Percentiles rank a stretch among this genome's conserved stretches.
Conservation (phyloP, 2,329 filamentous ascomycete genomes). For the Volutella citrinella region DNA sequence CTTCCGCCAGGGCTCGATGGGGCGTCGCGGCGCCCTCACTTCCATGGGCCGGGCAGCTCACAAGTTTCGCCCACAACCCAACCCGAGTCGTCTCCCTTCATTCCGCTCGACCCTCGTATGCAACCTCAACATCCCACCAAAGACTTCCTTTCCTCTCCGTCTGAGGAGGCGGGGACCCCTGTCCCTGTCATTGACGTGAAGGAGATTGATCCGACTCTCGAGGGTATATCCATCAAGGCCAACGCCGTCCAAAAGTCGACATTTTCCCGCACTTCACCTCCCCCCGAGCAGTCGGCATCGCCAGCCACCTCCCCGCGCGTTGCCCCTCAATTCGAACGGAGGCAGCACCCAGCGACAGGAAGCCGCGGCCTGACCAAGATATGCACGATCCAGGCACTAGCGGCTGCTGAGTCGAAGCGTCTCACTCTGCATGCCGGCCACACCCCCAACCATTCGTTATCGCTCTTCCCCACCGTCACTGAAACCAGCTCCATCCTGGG, state of each 20-base stretch:
- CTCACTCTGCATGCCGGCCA: constrained; percentile 62
- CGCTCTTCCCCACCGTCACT: constrained; percentile 44
- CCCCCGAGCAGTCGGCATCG: constrained; percentile 27
- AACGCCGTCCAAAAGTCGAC: constrained; percentile 51
- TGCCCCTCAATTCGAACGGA: constrained; percentile 13
- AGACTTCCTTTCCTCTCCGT: constrained; percentile 34
- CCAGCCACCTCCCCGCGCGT: constrained; percentile 25
- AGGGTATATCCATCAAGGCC: constrained; percentile 56
- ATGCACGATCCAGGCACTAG: constrained; percentile 44
- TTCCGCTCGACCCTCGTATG: constrained; percentile 44
- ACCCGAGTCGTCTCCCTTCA: constrained; percentile 35
- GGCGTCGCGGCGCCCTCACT: constrained; percentile 33
- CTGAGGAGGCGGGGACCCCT: constrained; percentile 29
- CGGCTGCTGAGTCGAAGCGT: constrained; percentile 46
- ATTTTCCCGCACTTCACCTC: constrained; percentile 39
- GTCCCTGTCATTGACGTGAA: constrained; percentile 55
- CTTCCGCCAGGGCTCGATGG: constrained; percentile 34
- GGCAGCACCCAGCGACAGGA: constrained; percentile 6
- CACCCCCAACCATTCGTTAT: constrained; percentile 59
- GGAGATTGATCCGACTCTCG: constrained; percentile 56
- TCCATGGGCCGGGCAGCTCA: constrained; percentile 28
- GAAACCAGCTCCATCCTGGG: constrained; percentile 26
- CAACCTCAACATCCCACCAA: constrained; percentile 36
- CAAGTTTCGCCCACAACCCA: constrained; percentile 31
- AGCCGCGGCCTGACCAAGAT: constrained; percentile 33